phyloP scores from a whole-genome alignment of 805 yeast genomes.

The Cyberlindnera suaveolens region DNA sequence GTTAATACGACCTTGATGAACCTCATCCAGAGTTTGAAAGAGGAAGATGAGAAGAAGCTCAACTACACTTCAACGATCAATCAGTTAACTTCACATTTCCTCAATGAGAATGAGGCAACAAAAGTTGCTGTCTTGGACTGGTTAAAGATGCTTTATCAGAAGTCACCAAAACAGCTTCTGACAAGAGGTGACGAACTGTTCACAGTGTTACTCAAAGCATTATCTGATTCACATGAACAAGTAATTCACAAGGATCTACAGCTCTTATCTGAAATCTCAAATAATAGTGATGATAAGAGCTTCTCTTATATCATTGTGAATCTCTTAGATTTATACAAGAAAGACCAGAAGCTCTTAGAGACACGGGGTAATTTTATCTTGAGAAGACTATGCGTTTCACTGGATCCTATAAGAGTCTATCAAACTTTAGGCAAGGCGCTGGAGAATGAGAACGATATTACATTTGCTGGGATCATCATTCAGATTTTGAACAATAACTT shows the following conservation, averaged over 20 bases:
- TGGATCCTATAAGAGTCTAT: constrained; percentile 80
- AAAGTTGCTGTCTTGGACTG: constrained; percentile 84
- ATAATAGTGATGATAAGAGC: constrained; percentile 65
- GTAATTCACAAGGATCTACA: constrained; percentile 72
- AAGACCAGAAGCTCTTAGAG: constrained; percentile 61
- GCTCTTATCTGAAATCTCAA: constrained; percentile 65
- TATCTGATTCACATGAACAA: constrained; percentile 63
- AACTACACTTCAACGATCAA: constrained; percentile 60
- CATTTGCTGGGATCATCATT: constrained; percentile 73
- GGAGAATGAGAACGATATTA: constrained; percentile 50
- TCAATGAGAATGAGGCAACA: constrained; percentile 73
- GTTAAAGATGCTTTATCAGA: constrained; percentile 75
- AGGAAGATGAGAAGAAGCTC: constrained; percentile 26
- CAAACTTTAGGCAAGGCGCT: constrained; percentile 74
- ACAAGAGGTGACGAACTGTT: constrained; percentile 54
- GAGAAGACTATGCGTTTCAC: constrained; percentile 72
- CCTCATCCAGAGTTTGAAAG: constrained; percentile 29
- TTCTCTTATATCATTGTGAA: constrained; percentile 72
- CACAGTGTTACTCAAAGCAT: constrained; percentile 69
- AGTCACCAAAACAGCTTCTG: constrained; percentile 52
- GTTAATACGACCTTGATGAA: constrained; percentile 54
- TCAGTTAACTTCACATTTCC: constrained; percentile 64
- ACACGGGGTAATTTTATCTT: constrained; percentile 77
- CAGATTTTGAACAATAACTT: constrained; percentile 84
- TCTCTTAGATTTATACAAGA: constrained; percentile 61